These are phyloP conservation scores for Pleoardoris graminearum DNA, from an alignment of 2,329 filamentous ascomycete genomes.

Conservation along the genomic window DNA sequence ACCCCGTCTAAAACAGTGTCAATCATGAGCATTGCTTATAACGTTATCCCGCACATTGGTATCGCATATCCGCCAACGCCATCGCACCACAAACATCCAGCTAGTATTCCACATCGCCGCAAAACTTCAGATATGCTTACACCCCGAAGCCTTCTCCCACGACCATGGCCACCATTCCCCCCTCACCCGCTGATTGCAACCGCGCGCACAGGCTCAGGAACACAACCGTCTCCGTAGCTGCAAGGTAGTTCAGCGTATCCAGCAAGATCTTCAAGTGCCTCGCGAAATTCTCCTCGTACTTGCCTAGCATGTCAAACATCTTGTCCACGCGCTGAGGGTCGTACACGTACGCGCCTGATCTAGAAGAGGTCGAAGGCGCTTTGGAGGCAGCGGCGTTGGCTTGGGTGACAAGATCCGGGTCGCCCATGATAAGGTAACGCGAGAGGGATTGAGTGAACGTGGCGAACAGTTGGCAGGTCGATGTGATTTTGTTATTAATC, in stretches of 20 bases:
- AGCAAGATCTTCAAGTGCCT: conserved; percentile 90
- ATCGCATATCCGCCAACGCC: no score
- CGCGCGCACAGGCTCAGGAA: conserved; percentile 84
- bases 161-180: conserved; percentile 42
- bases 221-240: conserved; percentile 94
- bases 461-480: conserved; percentile 92
- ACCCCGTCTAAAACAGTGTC: no score
- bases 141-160: conserved; percentile 18
- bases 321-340: conserved; percentile 69
- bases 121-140: no score
- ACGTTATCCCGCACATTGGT: no score
- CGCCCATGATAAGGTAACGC: conserved; percentile 79
- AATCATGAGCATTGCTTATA: no score
- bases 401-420: conserved; percentile 71
- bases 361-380: conserved; percentile 23
- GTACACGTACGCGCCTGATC: conserved; percentile 49
- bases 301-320: conserved; percentile 82
- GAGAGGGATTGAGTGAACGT: conserved; percentile 86
- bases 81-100: no score
- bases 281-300: conserved; percentile 93
- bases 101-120: no score
- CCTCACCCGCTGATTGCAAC: conserved; percentile 79
- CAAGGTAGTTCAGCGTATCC: conserved; percentile 94
- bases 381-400: conserved; percentile 52
- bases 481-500: conserved; percentile 98